Percentiles rank a stretch among this genome's conserved stretches.
Conservation (phyloP, 192 early-diverging fungal genomes). For the Phlyctochytrium planicorne region DNA sequence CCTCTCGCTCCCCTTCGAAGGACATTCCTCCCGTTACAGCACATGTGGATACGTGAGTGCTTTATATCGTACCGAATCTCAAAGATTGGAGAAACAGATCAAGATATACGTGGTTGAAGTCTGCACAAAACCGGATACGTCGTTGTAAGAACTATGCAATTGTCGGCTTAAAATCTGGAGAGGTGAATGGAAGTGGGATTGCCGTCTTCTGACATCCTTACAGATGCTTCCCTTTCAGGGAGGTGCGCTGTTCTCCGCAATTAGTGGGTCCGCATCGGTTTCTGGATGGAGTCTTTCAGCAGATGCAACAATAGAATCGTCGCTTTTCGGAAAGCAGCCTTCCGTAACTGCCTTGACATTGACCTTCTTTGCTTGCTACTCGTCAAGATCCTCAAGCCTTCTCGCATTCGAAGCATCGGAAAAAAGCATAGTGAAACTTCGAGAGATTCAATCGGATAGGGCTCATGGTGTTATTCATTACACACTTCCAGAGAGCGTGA, state of each 20-base stretch:
- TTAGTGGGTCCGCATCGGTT: conserved; percentile 31
- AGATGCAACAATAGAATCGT: too few species aligned
- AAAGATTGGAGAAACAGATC: too few species aligned
- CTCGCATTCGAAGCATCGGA: conserved; percentile 30
- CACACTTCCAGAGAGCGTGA: not conserved
- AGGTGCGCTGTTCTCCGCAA: conserved; percentile 23
- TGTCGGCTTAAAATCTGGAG: not conserved
- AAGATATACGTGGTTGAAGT: too few species aligned
- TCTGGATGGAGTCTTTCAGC: too few species aligned
- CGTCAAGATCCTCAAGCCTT: conserved; percentile 34
- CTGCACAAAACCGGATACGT: too few species aligned
- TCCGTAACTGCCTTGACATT: not conserved
- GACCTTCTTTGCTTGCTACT: conserved; percentile 32
- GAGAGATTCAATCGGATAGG: not conserved
- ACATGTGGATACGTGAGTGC: too few species aligned
- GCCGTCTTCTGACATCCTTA: not conserved
- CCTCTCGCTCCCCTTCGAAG: too few species aligned
- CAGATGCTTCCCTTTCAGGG: conserved; percentile 41
- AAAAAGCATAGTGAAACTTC: not conserved
- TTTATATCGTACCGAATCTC: too few species aligned
- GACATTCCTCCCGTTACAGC: too few species aligned
- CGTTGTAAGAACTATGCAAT: not conserved
- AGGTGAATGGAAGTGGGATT: not conserved
- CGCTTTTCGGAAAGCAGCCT: conserved; percentile 7
- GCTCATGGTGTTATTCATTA: not conserved